Evolutionary conservation across 2,329 filamentous ascomycete species (phyloP).

Genomic region (Clarireedia homoeocarpa): DNA sequence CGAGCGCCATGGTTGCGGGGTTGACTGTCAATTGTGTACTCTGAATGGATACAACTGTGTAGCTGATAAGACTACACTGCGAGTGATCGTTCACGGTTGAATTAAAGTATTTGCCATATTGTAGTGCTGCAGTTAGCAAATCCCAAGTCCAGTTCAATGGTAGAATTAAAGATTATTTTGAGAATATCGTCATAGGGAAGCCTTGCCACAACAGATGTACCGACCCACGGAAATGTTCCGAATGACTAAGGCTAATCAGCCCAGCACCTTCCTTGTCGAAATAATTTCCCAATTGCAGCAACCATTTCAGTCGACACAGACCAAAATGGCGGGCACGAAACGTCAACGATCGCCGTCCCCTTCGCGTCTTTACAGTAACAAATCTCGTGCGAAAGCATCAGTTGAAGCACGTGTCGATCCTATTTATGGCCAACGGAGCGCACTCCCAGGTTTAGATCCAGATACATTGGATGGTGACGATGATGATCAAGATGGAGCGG

Average conservation of each 20-base stretch:
- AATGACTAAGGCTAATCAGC: background rate
- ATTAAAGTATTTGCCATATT: too few species aligned
- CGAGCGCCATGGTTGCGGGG: constrained; percentile 20
- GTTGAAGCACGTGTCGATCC: constrained; percentile 42
- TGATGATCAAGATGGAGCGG: constrained; percentile 54
- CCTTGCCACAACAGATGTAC: too few species aligned
- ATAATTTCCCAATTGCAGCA: background rate
- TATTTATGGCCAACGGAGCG: constrained; percentile 63
- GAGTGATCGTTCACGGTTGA: background rate
- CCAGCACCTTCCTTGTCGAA: background rate
- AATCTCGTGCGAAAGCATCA: constrained; percentile 16
- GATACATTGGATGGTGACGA: constrained; percentile 42
- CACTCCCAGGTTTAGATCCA: constrained; percentile 56
- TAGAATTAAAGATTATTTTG: too few species aligned
- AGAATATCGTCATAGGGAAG: too few species aligned
- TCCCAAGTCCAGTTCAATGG: too few species aligned
- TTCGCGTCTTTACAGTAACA: constrained; percentile 16
- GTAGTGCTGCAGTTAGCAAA: too few species aligned
- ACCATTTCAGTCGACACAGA: background rate
- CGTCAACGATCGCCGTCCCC: constrained; percentile 2
- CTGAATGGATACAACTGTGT: background rate
- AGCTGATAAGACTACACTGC: background rate
- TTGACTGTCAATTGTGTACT: background rate
- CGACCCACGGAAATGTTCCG: too few species aligned
- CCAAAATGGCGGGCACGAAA: constrained; percentile 4